Base-by-base conservation (phyloP, 768 basidiomycete species). In the Pholiota conissans region DNA sequence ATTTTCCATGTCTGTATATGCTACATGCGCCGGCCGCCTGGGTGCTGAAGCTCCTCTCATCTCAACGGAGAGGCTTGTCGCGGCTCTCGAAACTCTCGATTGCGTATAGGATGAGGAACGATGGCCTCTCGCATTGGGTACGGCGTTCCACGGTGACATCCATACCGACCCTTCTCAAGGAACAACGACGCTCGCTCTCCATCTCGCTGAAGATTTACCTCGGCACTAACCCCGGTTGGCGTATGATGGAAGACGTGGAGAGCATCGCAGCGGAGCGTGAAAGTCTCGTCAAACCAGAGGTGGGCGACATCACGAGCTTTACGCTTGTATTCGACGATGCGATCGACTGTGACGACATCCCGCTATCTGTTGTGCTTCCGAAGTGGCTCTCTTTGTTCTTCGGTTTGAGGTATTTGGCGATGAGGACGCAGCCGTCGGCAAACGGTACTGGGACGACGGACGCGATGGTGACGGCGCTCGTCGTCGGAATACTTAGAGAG, bases 41-140 rank as follows among this genome's bases (percentile, higher is more conserved):
- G 65, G 45, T 68, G 18, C 58, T 60, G 52, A 68, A 66, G 40
- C 58, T 68, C n/a, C 54, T 68, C 11, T 56, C 62, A 13, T 49
- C 59, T 2, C 65, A 66, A 11, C 55, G 49, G 6, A 64, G 32
- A n/a, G 62, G 63, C n/a, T 51, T 68, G 5, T 47, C 53, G 22
- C 45, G 56, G 20, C 59, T 68, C n/a, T 59, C 62, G 29, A 49
- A 30, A 14, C 54, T 68, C n/a, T 45, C 52, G 34, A 68, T 68
- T 30, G 47, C 52, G 1, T 68, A 68, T 37, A 63, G 58, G 27
- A 52, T 66, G 28, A 48, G 58, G n/a, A 66, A 65, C 32, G 67
- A 66, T 9, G 62, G 63, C 14, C 52, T 68, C 10, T 61, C 56
- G 11, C 61, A 68, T 48, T 68, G 67, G 67, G 11, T 66, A 20